Conservation (phyloP, 768 basidiomycete genomes). For the Russula foetens region DNA sequence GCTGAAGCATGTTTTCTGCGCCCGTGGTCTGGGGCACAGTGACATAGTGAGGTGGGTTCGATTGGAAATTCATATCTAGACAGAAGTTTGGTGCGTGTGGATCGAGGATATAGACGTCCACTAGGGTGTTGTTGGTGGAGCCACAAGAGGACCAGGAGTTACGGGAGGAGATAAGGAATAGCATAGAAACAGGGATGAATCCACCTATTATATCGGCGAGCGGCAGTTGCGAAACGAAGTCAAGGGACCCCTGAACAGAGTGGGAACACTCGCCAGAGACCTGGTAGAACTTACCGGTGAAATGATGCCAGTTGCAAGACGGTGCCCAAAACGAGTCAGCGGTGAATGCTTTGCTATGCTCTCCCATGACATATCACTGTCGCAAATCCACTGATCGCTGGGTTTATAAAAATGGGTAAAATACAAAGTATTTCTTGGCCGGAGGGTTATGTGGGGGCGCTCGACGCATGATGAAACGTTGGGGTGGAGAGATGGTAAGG, state of each 20-base stretch:
- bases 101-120: not conserved
- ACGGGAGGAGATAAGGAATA: not conserved
- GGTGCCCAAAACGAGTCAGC: conserved; percentile 1
- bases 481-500: not conserved
- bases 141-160: not conserved
- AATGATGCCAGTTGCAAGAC: not conserved
- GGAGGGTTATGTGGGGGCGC: not conserved
- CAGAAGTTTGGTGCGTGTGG: not conserved
- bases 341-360: not conserved
- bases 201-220: not conserved
- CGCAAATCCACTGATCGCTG: not conserved
- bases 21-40: conserved; percentile 3
- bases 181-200: not conserved
- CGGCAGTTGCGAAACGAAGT: not conserved
- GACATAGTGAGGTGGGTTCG: not conserved
- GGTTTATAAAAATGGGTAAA: not conserved
- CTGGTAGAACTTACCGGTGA: not conserved
- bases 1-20: conserved; percentile 7
- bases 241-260: not conserved
- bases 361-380: conserved; percentile 5
- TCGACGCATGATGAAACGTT: conserved; percentile 6
- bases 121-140: not conserved
- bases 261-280: not conserved
- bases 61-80: not conserved
- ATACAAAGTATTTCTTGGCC: not conserved